Percentiles rank a stretch among this genome's conserved stretches.
These are phyloP conservation scores for Salvia rosmarinus DNA, from an alignment of 257 asterid genomes.

Conservation along the genomic window DNA sequence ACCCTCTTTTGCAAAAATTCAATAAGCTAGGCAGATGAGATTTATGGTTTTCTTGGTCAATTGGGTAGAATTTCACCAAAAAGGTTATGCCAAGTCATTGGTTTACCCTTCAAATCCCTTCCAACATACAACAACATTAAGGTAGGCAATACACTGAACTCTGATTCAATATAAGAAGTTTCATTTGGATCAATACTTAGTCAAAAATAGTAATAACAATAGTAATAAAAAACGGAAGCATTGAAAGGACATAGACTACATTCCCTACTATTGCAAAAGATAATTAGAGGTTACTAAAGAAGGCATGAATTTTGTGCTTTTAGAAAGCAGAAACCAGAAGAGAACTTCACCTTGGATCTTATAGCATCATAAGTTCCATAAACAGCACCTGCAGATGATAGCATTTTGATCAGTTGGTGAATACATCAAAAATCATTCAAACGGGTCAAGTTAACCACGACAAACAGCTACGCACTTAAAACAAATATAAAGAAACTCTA, in stretches of 20 bases:
- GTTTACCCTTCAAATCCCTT: neutral
- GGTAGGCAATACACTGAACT: neutral
- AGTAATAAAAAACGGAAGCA: conserved; percentile 1
- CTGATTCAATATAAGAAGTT: neutral
- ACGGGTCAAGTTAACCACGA: neutral
- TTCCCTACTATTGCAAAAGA: neutral
- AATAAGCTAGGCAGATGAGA: no score
- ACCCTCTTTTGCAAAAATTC: no score
- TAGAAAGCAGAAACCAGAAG: neutral
- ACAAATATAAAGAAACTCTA: neutral
- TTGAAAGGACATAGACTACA: neutral
- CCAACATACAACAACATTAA: neutral
- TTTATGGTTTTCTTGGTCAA: no score
- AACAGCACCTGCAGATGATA: conserved; percentile 59
- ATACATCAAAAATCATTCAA: neutral
- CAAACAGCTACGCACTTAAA: neutral
- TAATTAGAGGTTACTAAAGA: neutral
- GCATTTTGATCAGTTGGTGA: conserved; percentile 4
- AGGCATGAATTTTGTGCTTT: conserved; percentile 3
- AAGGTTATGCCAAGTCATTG: neutral
- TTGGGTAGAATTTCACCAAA: no score
- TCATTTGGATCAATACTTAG: neutral
- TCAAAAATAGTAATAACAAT: neutral
- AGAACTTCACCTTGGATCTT: conserved; percentile 53
- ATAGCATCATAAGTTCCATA: conserved; percentile 74